A percentile compares a stretch with the other conserved stretches of the same genome.
Conservation (phyloP, 257 asterid species). For the Jacaranda copaia region DNA sequence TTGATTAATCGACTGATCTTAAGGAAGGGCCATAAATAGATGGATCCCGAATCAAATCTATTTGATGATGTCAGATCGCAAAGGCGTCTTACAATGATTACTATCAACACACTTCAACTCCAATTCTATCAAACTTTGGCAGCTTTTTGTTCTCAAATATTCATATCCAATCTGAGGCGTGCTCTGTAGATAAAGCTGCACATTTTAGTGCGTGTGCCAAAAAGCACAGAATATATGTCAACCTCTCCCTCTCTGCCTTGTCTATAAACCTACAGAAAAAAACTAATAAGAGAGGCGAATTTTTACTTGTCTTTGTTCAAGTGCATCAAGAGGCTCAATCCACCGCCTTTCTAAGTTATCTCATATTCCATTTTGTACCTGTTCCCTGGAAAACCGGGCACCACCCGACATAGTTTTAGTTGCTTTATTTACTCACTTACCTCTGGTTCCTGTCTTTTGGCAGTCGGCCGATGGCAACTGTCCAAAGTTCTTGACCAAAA, state of each 20-base stretch:
- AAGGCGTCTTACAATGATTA: not conserved
- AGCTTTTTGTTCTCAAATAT: constrained; percentile 23
- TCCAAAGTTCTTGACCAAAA: too few relatives aligned
- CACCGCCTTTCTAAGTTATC: too few relatives aligned
- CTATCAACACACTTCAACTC: not conserved
- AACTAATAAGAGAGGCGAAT: constrained; percentile 14
- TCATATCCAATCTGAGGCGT: constrained; percentile 31
- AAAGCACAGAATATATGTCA: constrained; percentile 6
- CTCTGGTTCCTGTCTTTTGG: too few relatives aligned
- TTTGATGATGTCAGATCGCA: not conserved
- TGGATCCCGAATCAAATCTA: too few relatives aligned
- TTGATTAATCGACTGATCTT: too few relatives aligned
- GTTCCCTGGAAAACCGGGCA: too few relatives aligned
- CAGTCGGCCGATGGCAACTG: too few relatives aligned
- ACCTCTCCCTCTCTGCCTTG: not conserved
- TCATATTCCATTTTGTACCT: too few relatives aligned
- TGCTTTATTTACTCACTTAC: too few relatives aligned
- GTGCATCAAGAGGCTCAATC: too few relatives aligned
- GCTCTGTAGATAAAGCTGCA: constrained; percentile 23
- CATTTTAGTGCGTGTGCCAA: constrained; percentile 18
- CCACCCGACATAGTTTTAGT: not conserved
- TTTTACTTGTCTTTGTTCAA: too few relatives aligned
- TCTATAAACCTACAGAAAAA: constrained; percentile 34
- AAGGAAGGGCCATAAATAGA: too few relatives aligned
- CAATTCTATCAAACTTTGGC: constrained; percentile 5